Evolutionary conservation across 768 basidiomycete genomes (phyloP), one percentile per base, ranked within the genome.

Genomic region (Leucosporidium scottii): DNA sequence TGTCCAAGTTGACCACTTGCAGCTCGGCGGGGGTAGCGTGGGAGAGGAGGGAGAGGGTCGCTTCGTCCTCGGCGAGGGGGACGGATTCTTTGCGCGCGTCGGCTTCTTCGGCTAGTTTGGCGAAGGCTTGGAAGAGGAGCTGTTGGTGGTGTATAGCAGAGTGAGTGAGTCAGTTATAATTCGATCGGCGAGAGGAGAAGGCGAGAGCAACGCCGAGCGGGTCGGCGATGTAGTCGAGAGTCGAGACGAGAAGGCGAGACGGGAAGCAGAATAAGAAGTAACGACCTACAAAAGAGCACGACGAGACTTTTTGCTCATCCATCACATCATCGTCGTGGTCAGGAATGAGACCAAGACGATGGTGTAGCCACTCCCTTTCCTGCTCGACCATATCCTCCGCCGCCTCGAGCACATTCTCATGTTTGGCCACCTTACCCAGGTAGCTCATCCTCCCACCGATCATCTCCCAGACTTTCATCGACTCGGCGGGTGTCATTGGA

Each of bases 401-500:
- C 79, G 84, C 77, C 61, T 75, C 78, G 1, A 86, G 65, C 81
- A 88, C 85, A 75, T 92, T 83, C 44, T 79, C 79, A 13, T 85
- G 78, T 70, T 82, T 84, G 6, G 87, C 83, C 10, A 86, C 81
- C 77, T 85, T 85, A 69, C 84, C 85, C 47, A 96, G 78, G 78
- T 86, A 89, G n/a, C 87, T 83, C 18, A 91, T 82, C 51, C 92
- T 81, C 0, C 93, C 91, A 6, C 92, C 91, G 51, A 91, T 82
- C 49, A 86, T 77, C 34, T 74, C 67, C 66, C 67, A 75, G 15
- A 75, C 50, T 17, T 83, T 79, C 18, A 90, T 80, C 0, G 84
- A 83, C 68, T 85, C 78, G 27, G 78, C 76, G 21, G 21, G 82
- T 69, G 44, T 70, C 68, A 66, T 83, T 80, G n/a, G 76, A 77